Base-by-base conservation (phyloP, 2,329 filamentous ascomycete genomes). In the Fusarium nygamai region DNA sequence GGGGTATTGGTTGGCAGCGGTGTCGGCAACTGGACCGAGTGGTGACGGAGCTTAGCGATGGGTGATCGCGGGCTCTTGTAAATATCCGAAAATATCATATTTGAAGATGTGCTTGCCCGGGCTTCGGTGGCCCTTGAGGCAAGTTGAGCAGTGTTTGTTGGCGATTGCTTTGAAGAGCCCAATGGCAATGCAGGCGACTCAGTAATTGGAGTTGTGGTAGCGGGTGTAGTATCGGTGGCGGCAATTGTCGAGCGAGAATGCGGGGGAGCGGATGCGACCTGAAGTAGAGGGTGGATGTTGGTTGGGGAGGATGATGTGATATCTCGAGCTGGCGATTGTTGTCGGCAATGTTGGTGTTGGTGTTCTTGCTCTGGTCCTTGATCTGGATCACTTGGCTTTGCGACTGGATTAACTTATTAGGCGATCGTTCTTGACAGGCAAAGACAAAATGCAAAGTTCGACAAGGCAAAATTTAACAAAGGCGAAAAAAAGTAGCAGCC, bases 81-180 rank as follows among this genome's bases (percentile, higher is more conserved):
- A 58, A 90, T 83, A 77, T 89, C 88, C 67, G 88, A 88, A 80
- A 90, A 90, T 72, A 89, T 85, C 88, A 90, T 90, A 71, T 67
- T 64, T 61, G 76, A 39, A 17, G 61, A 71, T 17, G 65, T 48
- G 36, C 39, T 43, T 50, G 69, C 72, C 69, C 67, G 77, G 72
- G 70, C 68, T 71, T 67, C 56, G 13, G 61, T 67, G 36, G 72
- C 69, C 75, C 72, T 50, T 43, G 66, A 65, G 69, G 76, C 69
- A 61, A 70, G 27, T 56, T 64, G 60, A 39, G 46, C 46, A 60
- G 62, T 61, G 33, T 36, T 61, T 64, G 62, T 48, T 31, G 66
- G 63, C 16, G 62, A 51, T 53, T 62, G 62, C 22, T 61, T 53
- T n/a, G 62, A 50, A 60, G 47, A 48, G 41, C 57, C 29, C 60